Evolutionary conservation across 2,329 filamentous ascomycete genomes (phyloP).

Genomic region (Xylaria sp.): DNA sequence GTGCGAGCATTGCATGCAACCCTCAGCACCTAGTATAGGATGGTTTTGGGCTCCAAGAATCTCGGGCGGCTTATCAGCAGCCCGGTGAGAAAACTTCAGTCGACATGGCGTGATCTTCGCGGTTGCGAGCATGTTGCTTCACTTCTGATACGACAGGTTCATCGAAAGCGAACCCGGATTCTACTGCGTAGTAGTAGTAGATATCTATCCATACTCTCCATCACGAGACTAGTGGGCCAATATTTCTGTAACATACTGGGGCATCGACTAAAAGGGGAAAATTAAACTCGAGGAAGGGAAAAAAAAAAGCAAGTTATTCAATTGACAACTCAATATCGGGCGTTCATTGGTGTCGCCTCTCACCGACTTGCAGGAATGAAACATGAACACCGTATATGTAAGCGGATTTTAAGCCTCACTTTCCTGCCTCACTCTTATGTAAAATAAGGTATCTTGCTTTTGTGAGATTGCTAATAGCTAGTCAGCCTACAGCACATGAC

Average conservation of each 20-base stretch:
- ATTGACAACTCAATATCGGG: neutral
- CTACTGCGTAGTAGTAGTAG: no score
- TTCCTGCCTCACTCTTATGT: slow-evolving; percentile 1
- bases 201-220: neutral
- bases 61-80: slow-evolving; percentile 9
- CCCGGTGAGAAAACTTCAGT: slow-evolving; percentile 19
- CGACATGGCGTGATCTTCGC: slow-evolving; percentile 17
- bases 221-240: neutral
- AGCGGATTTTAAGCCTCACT: slow-evolving; percentile 27
- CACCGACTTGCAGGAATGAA: slow-evolving; percentile 3
- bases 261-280: slow-evolving; percentile 7
- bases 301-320: slow-evolving; percentile 10
- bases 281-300: neutral
- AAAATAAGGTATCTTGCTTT: slow-evolving; percentile 11
- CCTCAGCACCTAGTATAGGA: slow-evolving; percentile 2
- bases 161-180: neutral
- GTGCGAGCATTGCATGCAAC: slow-evolving; percentile 10
- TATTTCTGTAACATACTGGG: neutral
- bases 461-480: slow-evolving; percentile 1
- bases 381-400: slow-evolving; percentile 9
- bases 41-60: neutral
- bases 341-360: slow-evolving; percentile 16
- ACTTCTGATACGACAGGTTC: neutral
- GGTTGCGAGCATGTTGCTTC: neutral
- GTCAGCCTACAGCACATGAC: slow-evolving; percentile 11